Evolutionary conservation across 192 early-diverging fungal species (phyloP), one percentile per base, ranked within the genome.

Genomic region (Powellomyces hirtus): DNA sequence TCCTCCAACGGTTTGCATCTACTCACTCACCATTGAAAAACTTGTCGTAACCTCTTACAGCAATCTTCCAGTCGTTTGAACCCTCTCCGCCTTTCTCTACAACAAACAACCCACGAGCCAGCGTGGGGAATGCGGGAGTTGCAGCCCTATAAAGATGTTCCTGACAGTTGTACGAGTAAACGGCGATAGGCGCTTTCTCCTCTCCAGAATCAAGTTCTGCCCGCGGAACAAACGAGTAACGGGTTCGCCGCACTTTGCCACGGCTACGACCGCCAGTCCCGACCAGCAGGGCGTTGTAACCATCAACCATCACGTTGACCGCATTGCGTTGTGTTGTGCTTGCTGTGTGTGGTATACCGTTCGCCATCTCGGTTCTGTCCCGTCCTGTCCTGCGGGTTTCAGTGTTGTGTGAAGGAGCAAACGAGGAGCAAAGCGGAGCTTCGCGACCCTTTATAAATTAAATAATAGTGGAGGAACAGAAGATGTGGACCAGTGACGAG

Each of bases 11-110:
- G n/a, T n/a, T n/a, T n/a, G n/a, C n/a, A n/a, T n/a, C n/a, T n/a
- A n/a, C n/a, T n/a, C n/a, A n/a, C n/a, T n/a, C n/a, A 85, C 84
- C 67, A 64, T 96, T 96, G 74, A 96, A 98, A 73, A 98, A 98
- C 81, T 98, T 98, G 82, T 98, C 88, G 79, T 98, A 98, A 30
- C 96, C 96, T n/a, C 96, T 83, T 18, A 89, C 82, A 18, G 86
- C 77, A 73, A 98, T 92, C 8, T 70, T 64, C 64, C 85, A 74
- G 7, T 56, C 52, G 20, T 35, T 50, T 7, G 46, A 22, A 30
- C 38, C 53, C 8, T 53, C 60, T 3, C 40, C 51, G 27, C 65
- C 38, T 34, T 31, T 33, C 31, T 68, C 24, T 11, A 29, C 22
- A 11, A 76, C 57, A 57, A 97, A 97, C 34, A 97, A 66, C 0